Evolutionary conservation across 2,329 filamentous ascomycete species (phyloP).

Genomic region (Colletotrichum tropicale): DNA sequence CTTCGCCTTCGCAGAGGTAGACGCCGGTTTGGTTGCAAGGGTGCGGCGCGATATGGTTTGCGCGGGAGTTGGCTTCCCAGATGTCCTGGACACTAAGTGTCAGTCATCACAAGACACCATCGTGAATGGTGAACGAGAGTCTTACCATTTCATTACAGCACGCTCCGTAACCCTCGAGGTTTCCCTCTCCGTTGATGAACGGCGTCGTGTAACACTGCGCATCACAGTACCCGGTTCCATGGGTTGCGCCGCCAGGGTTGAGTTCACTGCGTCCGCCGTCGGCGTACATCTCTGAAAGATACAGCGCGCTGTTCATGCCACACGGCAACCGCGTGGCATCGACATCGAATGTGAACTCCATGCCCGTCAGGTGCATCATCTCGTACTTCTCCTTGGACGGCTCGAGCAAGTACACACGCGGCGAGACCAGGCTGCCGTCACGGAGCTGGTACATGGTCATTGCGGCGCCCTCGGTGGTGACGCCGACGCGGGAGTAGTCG

Average conservation of each 20-base stretch:
- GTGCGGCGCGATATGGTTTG: slow-evolving; percentile 52
- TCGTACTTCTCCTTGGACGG: slow-evolving; percentile 60
- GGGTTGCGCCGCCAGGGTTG: slow-evolving; percentile 63
- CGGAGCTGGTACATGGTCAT: slow-evolving; percentile 34
- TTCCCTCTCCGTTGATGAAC: slow-evolving; percentile 54
- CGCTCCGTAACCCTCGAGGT: slow-evolving; percentile 45
- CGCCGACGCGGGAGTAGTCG: slow-evolving; percentile 45
- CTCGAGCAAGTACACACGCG: slow-evolving; percentile 65
- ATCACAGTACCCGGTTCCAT: slow-evolving; percentile 69
- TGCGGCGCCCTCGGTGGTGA: slow-evolving; percentile 32
- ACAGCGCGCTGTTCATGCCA: slow-evolving; percentile 71
- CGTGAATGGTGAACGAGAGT: fast-evolving
- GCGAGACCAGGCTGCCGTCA: slow-evolving; percentile 27
- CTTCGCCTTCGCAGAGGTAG: slow-evolving; percentile 47
- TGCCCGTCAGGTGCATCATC: slow-evolving; percentile 62
- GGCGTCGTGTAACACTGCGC: slow-evolving; percentile 58
- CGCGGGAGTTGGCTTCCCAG: slow-evolving; percentile 56
- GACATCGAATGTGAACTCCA: slow-evolving; percentile 70
- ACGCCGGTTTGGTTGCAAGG: slow-evolving; percentile 49
- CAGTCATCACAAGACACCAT: not conserved
- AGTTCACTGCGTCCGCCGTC: slow-evolving; percentile 62
- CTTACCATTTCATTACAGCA: slow-evolving; percentile 58
- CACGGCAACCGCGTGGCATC: slow-evolving; percentile 69
- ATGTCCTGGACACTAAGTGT: slow-evolving; percentile 39
- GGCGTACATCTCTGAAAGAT: slow-evolving; percentile 59